Conservation (phyloP, 2,329 filamentous ascomycete species). For the Fonsecaea nubica region DNA sequence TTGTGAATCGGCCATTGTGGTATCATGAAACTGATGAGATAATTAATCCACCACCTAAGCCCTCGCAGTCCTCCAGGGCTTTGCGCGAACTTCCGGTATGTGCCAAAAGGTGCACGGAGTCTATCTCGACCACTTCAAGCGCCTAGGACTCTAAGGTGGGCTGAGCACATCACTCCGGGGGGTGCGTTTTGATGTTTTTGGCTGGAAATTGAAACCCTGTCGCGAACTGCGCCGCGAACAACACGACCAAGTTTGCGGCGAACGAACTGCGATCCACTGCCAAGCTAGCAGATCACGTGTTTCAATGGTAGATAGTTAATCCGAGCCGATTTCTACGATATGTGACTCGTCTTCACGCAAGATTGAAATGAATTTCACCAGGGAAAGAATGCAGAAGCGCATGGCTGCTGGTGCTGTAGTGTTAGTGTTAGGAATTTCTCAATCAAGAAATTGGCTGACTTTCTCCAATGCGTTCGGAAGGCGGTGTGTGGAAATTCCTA, state of each 20-base stretch:
- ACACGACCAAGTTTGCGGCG: constrained; percentile 21
- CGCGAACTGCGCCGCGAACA: constrained; percentile 25
- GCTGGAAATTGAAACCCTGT: constrained; percentile 17
- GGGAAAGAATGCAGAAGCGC: too few relatives aligned
- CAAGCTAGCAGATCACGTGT: neutral
- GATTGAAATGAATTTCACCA: too few relatives aligned
- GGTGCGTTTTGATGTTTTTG: constrained; percentile 15
- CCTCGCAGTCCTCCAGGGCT: neutral
- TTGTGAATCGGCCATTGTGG: constrained; percentile 24
- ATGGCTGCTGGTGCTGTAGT: too few relatives aligned
- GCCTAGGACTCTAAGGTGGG: neutral
- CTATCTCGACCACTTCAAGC: neutral
- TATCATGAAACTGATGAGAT: constrained; percentile 7
- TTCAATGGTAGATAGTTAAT: neutral
- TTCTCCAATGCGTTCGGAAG: too few relatives aligned
- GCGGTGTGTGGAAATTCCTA: neutral
- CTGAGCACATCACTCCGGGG: constrained; percentile 3
- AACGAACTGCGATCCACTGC: neutral
- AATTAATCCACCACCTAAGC: neutral
- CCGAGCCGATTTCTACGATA: neutral
- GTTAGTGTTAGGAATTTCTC: too few relatives aligned
- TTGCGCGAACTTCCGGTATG: neutral
- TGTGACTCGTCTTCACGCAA: neutral
- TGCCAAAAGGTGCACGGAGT: neutral
- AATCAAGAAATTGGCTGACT: too few relatives aligned